Base-by-base conservation (phyloP, 257 asterid genomes). In the Prunella vulgaris region DNA sequence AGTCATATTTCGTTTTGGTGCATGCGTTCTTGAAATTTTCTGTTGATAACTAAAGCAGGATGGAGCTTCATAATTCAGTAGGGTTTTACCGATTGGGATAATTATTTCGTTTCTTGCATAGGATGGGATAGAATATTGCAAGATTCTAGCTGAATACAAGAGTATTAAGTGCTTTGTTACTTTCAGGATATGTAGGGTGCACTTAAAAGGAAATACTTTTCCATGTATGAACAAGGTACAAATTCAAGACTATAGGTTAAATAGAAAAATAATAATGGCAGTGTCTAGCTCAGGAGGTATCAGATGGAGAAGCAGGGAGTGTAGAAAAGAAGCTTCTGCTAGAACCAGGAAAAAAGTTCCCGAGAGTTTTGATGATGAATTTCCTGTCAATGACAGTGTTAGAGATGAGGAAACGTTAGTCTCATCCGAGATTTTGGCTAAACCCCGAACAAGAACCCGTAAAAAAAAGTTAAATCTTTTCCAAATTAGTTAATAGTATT, bases 381-480 rank as follows among this genome's bases (percentile, higher is more conserved):
- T 87, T 48, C 77, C 64, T 22, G 79, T 48, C 53, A 60, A 57
- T 64, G 82, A 64, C 24, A 42, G 60, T 65, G 80, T 68, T 71
- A 63, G 69, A 51, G 86, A 74, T 72, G 95, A 77, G 53, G 92
- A 79, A 71, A 68, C 48, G 3, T 33, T 40, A 30, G 53, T 79
- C 61, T 65, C 87, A 42, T 61, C 58, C 25, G 89, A 81, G 72
- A 72, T 14, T 59, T 3, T 79, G 51, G 85, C 56, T 66, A 90
- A 83, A 79, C n/a, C 81, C 60, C 68, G 75, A 66, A 51, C 80
- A 49, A 80, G 86, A 76, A 69, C 85, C 14, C 79, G 80, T 62
- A 87, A 61, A 83, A 93, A n/a, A 88, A 87, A 95, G 95, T 90
- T 77, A 15, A 37, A 40, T 69, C 68, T 76, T 69, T 40, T 66